Conservation (phyloP, 2,329 filamentous ascomycete species). For the Chrysoporthe puriensis region DNA sequence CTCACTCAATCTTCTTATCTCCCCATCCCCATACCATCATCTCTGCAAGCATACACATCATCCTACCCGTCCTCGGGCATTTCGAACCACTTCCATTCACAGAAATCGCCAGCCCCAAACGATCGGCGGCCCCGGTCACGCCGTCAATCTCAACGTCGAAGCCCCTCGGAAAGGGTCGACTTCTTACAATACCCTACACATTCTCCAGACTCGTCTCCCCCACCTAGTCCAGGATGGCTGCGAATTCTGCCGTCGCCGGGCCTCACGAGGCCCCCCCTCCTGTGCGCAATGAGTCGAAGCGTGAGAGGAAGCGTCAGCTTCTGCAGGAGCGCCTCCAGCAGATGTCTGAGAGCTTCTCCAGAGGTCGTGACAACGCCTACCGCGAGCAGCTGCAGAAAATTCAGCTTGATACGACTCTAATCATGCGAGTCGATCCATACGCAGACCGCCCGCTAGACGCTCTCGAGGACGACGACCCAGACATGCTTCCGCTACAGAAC, state of each 20-base stretch:
- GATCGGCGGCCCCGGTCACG: neutral
- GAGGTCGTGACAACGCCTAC: slow-evolving; percentile 82
- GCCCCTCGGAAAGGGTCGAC: neutral
- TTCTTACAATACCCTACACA: neutral
- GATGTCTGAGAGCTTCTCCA: slow-evolving; percentile 76
- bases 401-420: slow-evolving; percentile 87
- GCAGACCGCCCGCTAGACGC: slow-evolving; percentile 51
- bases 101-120: neutral
- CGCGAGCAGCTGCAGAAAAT: slow-evolving; percentile 87
- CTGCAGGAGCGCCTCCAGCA: slow-evolving; percentile 78
- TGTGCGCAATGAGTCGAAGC: slow-evolving; percentile 64
- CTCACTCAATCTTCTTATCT: neutral
- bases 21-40: neutral
- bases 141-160: neutral
- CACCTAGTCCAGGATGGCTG: slow-evolving; percentile 23
- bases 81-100: neutral
- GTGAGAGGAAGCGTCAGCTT: slow-evolving; percentile 85
- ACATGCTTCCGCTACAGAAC: slow-evolving; percentile 41
- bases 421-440: slow-evolving; percentile 85
- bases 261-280: slow-evolving; percentile 20
- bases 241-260: slow-evolving; percentile 22
- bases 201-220: neutral
- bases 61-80: neutral
- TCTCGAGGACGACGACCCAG: slow-evolving; percentile 37
- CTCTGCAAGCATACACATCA: neutral